phyloP scores from a whole-genome alignment of 805 yeast genomes.

The Candida nitratophila region DNA sequence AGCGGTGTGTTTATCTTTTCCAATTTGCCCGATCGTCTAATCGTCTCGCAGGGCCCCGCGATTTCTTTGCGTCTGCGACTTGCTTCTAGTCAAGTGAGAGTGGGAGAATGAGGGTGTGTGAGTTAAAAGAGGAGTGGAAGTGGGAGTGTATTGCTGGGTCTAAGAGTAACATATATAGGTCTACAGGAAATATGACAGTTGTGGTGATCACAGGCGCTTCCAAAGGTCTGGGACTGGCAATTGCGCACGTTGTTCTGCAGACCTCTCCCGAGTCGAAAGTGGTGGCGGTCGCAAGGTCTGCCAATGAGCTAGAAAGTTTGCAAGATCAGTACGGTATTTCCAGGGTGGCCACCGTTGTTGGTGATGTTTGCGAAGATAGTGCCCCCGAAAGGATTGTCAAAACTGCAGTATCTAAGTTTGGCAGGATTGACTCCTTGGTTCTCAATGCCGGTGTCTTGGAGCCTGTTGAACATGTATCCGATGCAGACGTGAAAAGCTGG shows the following conservation, averaged over 20 bases:
- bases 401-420: conserved; percentile 41
- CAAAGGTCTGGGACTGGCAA: conserved; percentile 78
- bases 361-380: conserved; percentile 48
- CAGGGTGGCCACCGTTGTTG: conserved; percentile 44
- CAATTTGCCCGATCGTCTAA: not conserved
- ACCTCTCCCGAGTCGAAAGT: conserved; percentile 33
- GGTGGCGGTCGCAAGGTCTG: conserved; percentile 69
- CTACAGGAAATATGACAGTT: no score
- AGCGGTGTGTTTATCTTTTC: not conserved
- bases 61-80: no score
- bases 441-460: conserved; percentile 81
- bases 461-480: conserved; percentile 56
- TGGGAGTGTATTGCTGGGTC: no score
- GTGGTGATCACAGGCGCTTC: conserved; percentile 59
- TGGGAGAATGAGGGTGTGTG: no score
- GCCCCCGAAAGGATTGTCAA: conserved; percentile 33
- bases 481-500: conserved; percentile 54
- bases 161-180: no score
- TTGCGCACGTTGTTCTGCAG: conserved; percentile 45
- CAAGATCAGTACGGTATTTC: conserved; percentile 37
- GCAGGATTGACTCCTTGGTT: conserved; percentile 54
- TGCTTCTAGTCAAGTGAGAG: no score
- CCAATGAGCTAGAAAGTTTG: conserved; percentile 36
- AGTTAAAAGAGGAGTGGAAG: no score
- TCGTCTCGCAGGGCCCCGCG: no score